Base-by-base conservation (phyloP, 768 basidiomycete species). In the Russula olivacea region DNA sequence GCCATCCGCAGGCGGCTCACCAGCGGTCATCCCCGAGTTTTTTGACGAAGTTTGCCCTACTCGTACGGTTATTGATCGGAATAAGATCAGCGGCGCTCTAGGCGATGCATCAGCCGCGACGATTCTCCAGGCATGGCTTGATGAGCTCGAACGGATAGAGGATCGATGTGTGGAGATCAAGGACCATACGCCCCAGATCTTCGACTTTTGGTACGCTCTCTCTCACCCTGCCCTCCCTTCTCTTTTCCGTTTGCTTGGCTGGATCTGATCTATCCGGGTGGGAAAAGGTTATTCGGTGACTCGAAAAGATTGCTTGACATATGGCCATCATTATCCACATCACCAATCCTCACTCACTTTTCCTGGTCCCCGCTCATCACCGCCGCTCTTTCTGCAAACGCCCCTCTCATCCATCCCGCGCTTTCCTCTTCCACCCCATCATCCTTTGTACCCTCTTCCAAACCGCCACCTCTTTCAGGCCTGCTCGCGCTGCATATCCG, bases 401-500 rank as follows among this genome's bases (percentile, higher is more conserved):
- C 65, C 0, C 69, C 67, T 21, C 47, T 73, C n/a, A 64, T 68
- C 52, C 55, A 54, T 61, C 67, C 34, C 55, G 21, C 48, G 21
- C 34, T 59, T 4, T 61, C 58, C 17, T 61, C 61, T 38, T 34
- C 19, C 38, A 45, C 63, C 14, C 19, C 51, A 21, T 49, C 61
- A 0, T 55, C 38, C 23, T 63, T 52, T 14, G 34, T 45, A 34
- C 47, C 51, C 15, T 52, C 55, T 11, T 47, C 59, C 21, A 61
- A 64, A 45, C 61, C 69, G 17, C 28, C 71, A 25, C 67, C 70
- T 7, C 71, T 80, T 32, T 59, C 72, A 9, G 77, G 80, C 23
- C 70, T 81, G 0, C 72, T 83, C 19, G 79, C 73, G 17, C 68
- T 83, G 12, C 82, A 83, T 66, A 72, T 83, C 48, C 79, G 81